These are phyloP conservation scores for Herpetomonas samuelpessoai DNA, from an alignment of 208 protist species.

Conservation along the genomic window DNA sequence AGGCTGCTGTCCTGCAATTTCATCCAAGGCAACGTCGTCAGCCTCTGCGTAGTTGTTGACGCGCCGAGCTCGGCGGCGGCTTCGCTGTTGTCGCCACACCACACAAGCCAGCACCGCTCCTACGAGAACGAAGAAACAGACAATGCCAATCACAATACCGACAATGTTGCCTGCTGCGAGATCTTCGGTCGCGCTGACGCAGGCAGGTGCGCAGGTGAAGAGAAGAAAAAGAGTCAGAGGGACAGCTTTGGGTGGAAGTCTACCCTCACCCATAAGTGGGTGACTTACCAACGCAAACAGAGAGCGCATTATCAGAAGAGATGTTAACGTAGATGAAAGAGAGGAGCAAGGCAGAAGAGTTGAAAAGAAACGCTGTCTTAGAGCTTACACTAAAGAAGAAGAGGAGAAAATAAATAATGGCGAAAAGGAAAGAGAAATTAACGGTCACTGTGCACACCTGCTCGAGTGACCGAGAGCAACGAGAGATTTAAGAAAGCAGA, in stretches of 20 bases:
- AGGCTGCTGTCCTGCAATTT: neutral
- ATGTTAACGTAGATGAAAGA: no score
- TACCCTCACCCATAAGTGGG: no score
- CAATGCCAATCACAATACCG: neutral
- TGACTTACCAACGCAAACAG: no score
- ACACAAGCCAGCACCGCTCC: neutral
- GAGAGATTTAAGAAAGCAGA: no score
- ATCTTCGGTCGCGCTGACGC: no score
- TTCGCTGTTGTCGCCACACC: conserved; percentile 6
- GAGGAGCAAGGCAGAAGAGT: neutral
- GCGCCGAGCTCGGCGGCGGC: neutral
- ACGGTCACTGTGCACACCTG: neutral
- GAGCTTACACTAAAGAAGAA: no score
- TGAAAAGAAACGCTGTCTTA: no score
- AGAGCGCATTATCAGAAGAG: no score
- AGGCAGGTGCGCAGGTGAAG: no score
- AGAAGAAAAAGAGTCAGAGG: no score
- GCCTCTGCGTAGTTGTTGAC: conserved; percentile 1
- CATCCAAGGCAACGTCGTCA: conserved; percentile 4
- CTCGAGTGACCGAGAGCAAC: no score
- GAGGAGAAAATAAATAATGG: neutral
- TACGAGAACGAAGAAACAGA: neutral
- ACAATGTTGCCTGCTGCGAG: neutral
- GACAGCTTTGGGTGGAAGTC: no score
- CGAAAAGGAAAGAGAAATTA: neutral